Percentiles rank a stretch among this genome's conserved stretches.
These are phyloP conservation scores for Podospora pseudocomata DNA, from an alignment of 495 filamentous ascomycete species.

Conservation along the genomic window DNA sequence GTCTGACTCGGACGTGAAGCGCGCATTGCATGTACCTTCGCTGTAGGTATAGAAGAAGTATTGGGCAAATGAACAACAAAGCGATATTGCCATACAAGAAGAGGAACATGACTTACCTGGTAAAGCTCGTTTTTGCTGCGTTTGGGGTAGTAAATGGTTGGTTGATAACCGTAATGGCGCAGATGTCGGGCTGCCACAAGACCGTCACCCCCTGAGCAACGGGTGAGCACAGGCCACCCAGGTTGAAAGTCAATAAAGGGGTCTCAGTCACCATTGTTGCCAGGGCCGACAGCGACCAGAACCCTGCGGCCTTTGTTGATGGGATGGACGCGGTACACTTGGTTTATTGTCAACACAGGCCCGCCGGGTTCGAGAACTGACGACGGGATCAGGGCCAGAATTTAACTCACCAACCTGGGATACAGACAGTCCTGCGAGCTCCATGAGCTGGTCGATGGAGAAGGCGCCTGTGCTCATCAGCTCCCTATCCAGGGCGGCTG, in stretches of 20 bases:
- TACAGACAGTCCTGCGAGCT: constrained; percentile 88
- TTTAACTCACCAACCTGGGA: constrained; percentile 72
- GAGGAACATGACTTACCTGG: constrained; percentile 49
- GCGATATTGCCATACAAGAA: neutral
- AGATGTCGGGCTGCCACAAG: constrained; percentile 93
- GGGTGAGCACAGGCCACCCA: constrained; percentile 27
- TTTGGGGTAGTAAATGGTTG: constrained; percentile 91
- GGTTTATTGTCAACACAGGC: constrained; percentile 10
- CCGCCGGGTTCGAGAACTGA: constrained; percentile 1
- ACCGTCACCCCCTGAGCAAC: constrained; percentile 72
- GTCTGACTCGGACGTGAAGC: neutral
- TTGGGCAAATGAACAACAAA: constrained; percentile 3
- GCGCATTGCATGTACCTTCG: neutral
- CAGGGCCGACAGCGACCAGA: constrained; percentile 87
- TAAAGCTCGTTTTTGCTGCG: constrained; percentile 86
- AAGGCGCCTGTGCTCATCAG: constrained; percentile 91
- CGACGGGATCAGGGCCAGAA: neutral
- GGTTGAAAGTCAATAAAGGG: constrained; percentile 15
- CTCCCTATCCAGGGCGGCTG: constrained; percentile 83
- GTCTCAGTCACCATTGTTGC: constrained; percentile 74
- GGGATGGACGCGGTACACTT: constrained; percentile 83
- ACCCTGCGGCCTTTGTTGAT: constrained; percentile 65
- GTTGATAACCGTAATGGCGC: constrained; percentile 88
- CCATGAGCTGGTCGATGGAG: constrained; percentile 96
- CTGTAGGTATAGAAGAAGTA: neutral